Conservation (phyloP, 352 stramenopile genomes). For the Phytophthora cactorum region DNA sequence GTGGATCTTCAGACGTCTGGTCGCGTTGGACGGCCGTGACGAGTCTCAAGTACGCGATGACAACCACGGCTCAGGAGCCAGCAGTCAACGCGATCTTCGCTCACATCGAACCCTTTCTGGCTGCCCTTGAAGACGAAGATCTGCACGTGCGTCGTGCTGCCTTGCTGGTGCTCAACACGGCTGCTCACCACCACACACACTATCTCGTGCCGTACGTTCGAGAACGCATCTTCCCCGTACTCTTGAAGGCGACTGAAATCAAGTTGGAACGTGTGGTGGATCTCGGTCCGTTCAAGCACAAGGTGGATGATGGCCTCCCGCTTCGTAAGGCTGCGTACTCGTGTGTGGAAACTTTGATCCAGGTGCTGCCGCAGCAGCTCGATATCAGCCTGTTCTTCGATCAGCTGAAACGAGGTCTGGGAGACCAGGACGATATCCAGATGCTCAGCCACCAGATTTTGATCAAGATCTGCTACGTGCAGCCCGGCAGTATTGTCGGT, state of each 20-base stretch:
- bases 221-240: slow-evolving; percentile 89
- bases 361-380: slow-evolving; percentile 92
- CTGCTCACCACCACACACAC: slow-evolving; percentile 94
- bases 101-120: slow-evolving; percentile 91
- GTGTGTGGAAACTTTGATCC: slow-evolving; percentile 96
- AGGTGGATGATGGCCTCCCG: slow-evolving; percentile 91
- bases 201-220: slow-evolving; percentile 80
- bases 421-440: slow-evolving; percentile 96
- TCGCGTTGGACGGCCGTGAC: slow-evolving; percentile 93
- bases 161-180: slow-evolving; percentile 96
- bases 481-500: slow-evolving; percentile 82
- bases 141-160: slow-evolving; percentile 94
- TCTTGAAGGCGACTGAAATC: slow-evolving; percentile 92
- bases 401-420: slow-evolving; percentile 91
- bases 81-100: slow-evolving; percentile 58
- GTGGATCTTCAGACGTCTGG: slow-evolving; percentile 54
- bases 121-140: slow-evolving; percentile 95
- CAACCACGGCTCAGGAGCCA: slow-evolving; percentile 39
- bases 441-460: slow-evolving; percentile 97
- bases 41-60: slow-evolving; percentile 92
- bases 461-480: slow-evolving; percentile 91
- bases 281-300: slow-evolving; percentile 99
- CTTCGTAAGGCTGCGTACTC: slow-evolving; percentile 93
- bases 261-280: slow-evolving; percentile 97
- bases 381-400: slow-evolving; percentile 94